Conservation (phyloP, 805 yeast species). For the Metschnikowia aberdeeniae region DNA sequence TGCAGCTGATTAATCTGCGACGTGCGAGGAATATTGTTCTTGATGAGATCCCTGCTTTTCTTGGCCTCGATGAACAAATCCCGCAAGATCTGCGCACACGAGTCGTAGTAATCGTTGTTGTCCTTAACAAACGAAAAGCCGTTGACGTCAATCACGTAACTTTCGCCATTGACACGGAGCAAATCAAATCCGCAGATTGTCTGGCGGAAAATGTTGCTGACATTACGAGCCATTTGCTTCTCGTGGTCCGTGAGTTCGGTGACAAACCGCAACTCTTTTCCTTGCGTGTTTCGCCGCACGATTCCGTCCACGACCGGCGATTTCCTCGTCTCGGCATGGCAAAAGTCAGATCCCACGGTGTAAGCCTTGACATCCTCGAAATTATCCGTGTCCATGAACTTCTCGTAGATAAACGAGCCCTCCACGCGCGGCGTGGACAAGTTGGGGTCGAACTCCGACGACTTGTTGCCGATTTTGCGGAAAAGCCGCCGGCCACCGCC, state of each 20-base stretch:
- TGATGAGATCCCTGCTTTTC: slow-evolving; percentile 37
- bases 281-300: slow-evolving; percentile 94
- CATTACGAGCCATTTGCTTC: slow-evolving; percentile 71
- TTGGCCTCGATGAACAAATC: slow-evolving; percentile 61
- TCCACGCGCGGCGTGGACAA: slow-evolving; percentile 72
- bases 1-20: slow-evolving; percentile 35
- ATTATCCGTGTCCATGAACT: slow-evolving; percentile 96
- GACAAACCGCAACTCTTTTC: slow-evolving; percentile 90
- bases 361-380: slow-evolving; percentile 98
- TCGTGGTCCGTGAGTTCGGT: slow-evolving; percentile 77
- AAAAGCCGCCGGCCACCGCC: slow-evolving; percentile 96
- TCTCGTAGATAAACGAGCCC: slow-evolving; percentile 89
- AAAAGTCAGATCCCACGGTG: slow-evolving; percentile 85
- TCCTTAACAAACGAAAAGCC: slow-evolving; percentile 98
- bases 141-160: slow-evolving; percentile 94
- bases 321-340: slow-evolving; percentile 98
- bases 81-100: slow-evolving; percentile 72
- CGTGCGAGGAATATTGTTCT: slow-evolving; percentile 33
- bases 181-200: slow-evolving; percentile 97
- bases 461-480: slow-evolving; percentile 94
- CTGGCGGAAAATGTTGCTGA: slow-evolving; percentile 76
- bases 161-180: slow-evolving; percentile 79
- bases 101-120: slow-evolving; percentile 78
- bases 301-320: slow-evolving; percentile 99
- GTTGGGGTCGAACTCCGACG: slow-evolving; percentile 90